Conservation (phyloP, 257 asterid species). For the Solanum dulcamara region DNA sequence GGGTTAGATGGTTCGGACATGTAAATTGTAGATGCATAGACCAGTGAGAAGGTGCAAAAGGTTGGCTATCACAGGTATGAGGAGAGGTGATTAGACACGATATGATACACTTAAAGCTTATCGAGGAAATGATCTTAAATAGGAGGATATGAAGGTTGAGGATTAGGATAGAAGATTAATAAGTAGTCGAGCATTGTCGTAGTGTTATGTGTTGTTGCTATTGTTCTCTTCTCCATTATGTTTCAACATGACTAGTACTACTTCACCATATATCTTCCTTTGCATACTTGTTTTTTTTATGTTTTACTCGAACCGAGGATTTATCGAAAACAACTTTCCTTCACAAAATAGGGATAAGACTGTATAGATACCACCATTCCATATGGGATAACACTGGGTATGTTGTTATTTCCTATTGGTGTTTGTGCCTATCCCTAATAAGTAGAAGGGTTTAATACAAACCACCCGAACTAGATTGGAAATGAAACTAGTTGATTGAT, state of each 20-base stretch:
- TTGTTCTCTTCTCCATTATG: background rate
- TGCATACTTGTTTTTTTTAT: too few species aligned
- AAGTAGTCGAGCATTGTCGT: too few species aligned
- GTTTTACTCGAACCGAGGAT: too few species aligned
- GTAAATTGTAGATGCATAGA: background rate
- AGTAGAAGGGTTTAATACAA: background rate
- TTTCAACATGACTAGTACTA: background rate
- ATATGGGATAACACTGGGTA: background rate
- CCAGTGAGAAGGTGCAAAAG: background rate
- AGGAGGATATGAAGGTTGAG: background rate
- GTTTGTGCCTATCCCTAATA: too few species aligned
- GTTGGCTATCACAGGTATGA: background rate
- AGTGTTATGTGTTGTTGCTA: too few species aligned
- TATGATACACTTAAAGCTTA: background rate
- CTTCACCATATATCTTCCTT: background rate
- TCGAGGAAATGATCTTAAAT: background rate
- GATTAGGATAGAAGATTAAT: too few species aligned
- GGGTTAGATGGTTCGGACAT: background rate
- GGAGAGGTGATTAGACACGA: background rate
- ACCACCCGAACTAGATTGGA: background rate
- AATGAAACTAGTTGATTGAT: background rate
- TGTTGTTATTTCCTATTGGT: background rate
- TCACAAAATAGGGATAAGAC: background rate
- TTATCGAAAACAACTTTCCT: too few species aligned
- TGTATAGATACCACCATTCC: background rate